Base-by-base conservation (phyloP, 2,329 filamentous ascomycete species). In the Talaromyces sp. region DNA sequence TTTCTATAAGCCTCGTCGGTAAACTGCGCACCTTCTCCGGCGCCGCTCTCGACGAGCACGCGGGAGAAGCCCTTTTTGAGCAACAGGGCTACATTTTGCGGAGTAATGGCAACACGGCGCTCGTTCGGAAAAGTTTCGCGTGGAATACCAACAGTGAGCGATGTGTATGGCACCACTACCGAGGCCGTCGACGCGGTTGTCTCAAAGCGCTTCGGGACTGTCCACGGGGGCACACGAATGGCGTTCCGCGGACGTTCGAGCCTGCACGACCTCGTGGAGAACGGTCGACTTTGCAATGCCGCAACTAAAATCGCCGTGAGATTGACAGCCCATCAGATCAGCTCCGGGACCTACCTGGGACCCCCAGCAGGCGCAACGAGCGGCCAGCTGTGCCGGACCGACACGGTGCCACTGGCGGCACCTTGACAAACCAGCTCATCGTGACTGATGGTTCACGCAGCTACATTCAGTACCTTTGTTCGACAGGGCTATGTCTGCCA, bases 1-100 rank as follows among this genome's bases (percentile, higher is more conserved):
- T 86, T 82, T 67, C 87, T 84, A 68, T 96, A 96, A 35, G 87
- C 90, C 43, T 86, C 81, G 64, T 96, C 91, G 2, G 83, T 84
- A 67, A 96, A 92, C 62, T 91, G 88, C 49, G 92, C 90, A 64
- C 86, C 82, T 54, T 82, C 80, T 10, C 92, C 92, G n/a, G 91
- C 91, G 41, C 90, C 90, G 21, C 86, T 85, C 77, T 96, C 90
- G 41, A 96, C 83, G 2, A 96, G 77, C 26, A 96, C 84, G 63
- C 86, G 85, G 35, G 81, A 82, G 72, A 91, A 95, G 35, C 91
- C 92, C 73, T 96, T 96, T 73, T 96, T 96, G 64, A 93, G 84
- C 1, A 96, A 78, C 0, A 96, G 78, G 1, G 87, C 84, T 17
- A 92, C 90, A 77, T 96, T 96, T 64, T 90, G 86, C 1, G 92